Evolutionary conservation across 2,329 filamentous ascomycete species (phyloP).

Genomic region (Fusarium anthophilum): DNA sequence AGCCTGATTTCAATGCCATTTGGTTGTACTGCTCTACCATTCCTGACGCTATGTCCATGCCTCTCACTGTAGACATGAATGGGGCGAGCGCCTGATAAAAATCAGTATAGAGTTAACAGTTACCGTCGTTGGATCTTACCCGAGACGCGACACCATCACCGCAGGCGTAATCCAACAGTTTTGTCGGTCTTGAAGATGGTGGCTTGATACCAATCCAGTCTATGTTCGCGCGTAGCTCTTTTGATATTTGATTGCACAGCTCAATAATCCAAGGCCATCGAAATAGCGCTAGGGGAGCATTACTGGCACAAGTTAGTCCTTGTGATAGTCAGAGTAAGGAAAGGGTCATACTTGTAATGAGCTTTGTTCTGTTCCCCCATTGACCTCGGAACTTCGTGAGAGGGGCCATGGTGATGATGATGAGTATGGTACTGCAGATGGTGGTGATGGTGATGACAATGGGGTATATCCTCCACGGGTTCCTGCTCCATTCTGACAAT

Average conservation of each 20-base stretch:
- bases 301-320: slow-evolving; percentile 8
- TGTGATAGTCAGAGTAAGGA: fast-evolving
- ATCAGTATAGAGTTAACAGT: not conserved
- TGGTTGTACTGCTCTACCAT: slow-evolving; percentile 48
- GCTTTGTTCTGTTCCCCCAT: slow-evolving; percentile 40
- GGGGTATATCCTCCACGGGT: slow-evolving; percentile 12
- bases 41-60: slow-evolving; percentile 48
- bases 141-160: slow-evolving; percentile 44
- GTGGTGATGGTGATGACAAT: slow-evolving; percentile 35
- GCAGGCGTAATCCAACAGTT: slow-evolving; percentile 47
- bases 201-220: slow-evolving; percentile 40
- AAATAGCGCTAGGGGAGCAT: slow-evolving; percentile 26
- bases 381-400: slow-evolving; percentile 14
- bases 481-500: slow-evolving; percentile 10
- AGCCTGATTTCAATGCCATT: slow-evolving; percentile 37
- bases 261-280: slow-evolving; percentile 39
- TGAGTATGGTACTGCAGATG: slow-evolving; percentile 36
- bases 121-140: slow-evolving; percentile 16
- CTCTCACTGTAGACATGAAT: slow-evolving; percentile 44
- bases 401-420: slow-evolving; percentile 33
- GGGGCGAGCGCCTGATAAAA: slow-evolving; percentile 43
- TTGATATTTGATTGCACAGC: slow-evolving; percentile 39
- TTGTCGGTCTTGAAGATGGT: slow-evolving; percentile 4
- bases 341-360: slow-evolving; percentile 40
- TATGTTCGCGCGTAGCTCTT: slow-evolving; percentile 38